Evolutionary conservation across 441 rosid genomes (phyloP).

Genomic region (Capsella rubella): DNA sequence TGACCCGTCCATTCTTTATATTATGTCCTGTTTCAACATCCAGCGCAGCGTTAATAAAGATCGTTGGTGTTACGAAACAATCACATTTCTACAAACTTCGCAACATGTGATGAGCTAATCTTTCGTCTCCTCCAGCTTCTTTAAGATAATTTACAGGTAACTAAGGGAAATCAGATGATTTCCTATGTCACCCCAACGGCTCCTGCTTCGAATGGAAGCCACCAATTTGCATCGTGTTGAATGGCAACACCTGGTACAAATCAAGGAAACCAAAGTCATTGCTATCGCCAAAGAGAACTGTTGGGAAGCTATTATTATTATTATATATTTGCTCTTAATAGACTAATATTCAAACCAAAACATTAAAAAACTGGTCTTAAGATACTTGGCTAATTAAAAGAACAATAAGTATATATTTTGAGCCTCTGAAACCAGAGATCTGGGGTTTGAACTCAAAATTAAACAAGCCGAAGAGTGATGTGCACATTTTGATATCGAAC

Average conservation of each 20-base stretch:
- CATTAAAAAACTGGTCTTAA: background rate
- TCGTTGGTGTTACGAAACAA: slow-evolving; percentile 27
- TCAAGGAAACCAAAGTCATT: slow-evolving; percentile 21
- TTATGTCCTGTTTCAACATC: slow-evolving; percentile 25
- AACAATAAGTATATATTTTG: background rate
- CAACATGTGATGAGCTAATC: slow-evolving; percentile 25
- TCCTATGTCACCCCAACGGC: slow-evolving; percentile 46
- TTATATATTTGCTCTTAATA: background rate
- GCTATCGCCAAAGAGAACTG: slow-evolving; percentile 10
- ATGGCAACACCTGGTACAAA: slow-evolving; percentile 60
- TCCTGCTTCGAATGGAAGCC: slow-evolving; percentile 81
- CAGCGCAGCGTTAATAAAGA: background rate
- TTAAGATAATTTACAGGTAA: slow-evolving; percentile 35
- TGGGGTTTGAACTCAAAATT: background rate
- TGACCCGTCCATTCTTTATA: slow-evolving; percentile 7
- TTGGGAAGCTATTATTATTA: background rate
- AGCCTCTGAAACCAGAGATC: background rate
- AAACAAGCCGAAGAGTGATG: background rate
- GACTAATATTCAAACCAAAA: background rate
- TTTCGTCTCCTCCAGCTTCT: slow-evolving; percentile 21
- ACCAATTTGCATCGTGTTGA: slow-evolving; percentile 47
- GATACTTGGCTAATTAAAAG: background rate
- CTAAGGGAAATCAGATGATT: slow-evolving; percentile 20
- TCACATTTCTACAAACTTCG: slow-evolving; percentile 40
- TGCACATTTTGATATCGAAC: background rate